Evolutionary conservation across 805 yeast species (phyloP), one percentile per base, ranked within the genome.

Genomic region (Metschnikowia sp.): DNA sequence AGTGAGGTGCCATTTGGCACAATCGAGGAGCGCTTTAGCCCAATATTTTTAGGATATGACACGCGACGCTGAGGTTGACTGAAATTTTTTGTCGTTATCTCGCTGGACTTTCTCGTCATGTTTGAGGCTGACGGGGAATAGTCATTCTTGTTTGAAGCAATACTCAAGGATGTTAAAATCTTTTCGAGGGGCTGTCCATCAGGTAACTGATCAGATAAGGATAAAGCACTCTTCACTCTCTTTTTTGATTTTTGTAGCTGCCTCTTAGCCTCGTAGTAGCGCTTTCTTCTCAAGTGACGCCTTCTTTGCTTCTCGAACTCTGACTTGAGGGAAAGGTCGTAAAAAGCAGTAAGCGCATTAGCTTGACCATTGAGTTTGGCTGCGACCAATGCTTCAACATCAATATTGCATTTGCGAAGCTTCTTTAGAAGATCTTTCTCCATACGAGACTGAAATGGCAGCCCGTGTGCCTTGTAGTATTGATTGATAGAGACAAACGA

Each of bases 311-410:
- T 63, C 10, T 58, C 49, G 42, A 64, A 68, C 53, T 79, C 83
- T 40, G 70, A 68, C 19, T 86, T 88, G 29, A 84, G 64, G 13
- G 82, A 64, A 15, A 88, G 68, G 39, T 83, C 83, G 84, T 91
- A 89, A 48, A 84, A 74, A 0, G 92, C 96, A 11, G 86, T 80
- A 12, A 86, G 67, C 0, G 88, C 72, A 63, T 87, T 94, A 65
- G 88, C 79, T 47, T 83, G 81, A 40, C 77, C 75, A 47, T 76
- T 73, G 29, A 67, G 57, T 3, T 89, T 82, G 29, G 86, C 78
- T 8, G 76, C 69, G 54, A 79, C 81, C 31, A 90, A 66, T 1
- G 74, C 64, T 11, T 81, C 84, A 2, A 77, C 73, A 59, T 86
- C 87, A 33, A 88, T 69, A n/a, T 88, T 85, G 26, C 81, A 63